Conservation (phyloP, 1,139 yeast species). For the Yamadazyma dushanensis region DNA sequence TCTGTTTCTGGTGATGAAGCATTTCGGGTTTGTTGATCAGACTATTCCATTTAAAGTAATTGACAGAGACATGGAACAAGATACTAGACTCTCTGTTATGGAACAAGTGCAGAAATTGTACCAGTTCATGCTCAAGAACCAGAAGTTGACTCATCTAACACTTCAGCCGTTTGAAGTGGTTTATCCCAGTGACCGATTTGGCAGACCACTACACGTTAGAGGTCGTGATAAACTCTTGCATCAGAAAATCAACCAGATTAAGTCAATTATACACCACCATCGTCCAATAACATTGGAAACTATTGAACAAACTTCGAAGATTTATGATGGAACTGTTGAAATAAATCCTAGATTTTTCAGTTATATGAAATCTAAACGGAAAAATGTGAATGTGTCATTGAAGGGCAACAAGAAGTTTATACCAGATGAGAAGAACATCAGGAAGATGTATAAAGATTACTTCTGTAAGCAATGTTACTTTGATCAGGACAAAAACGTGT, state of each 20-base stretch:
- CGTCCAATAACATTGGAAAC: conserved; percentile 24
- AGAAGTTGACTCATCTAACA: conserved; percentile 22
- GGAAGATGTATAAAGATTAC: conserved; percentile 30
- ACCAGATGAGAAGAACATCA: conserved; percentile 34
- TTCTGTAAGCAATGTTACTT: conserved; percentile 32
- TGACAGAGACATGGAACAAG: neutral
- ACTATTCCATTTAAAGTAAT: conserved; percentile 6
- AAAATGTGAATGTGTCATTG: conserved; percentile 16
- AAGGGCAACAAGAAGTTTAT: conserved; percentile 29
- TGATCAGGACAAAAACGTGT: conserved; percentile 12
- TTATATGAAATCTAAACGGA: conserved; percentile 26
- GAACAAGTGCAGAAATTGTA: conserved; percentile 20
- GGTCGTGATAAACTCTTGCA: conserved; percentile 27
- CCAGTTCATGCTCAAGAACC: conserved; percentile 18
- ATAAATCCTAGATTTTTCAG: conserved; percentile 32
- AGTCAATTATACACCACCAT: conserved; percentile 17
- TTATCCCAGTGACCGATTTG: conserved; percentile 34
- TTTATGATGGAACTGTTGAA: conserved; percentile 14
- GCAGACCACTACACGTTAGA: conserved; percentile 31
- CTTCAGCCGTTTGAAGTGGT: conserved; percentile 33
- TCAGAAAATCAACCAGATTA: conserved; percentile 25
- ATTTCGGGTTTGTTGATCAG: conserved; percentile 11
- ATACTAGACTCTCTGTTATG: conserved; percentile 6
- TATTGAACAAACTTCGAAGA: conserved; percentile 15
- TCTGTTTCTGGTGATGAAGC: conserved; percentile 14